Evolutionary conservation across 2,329 filamentous ascomycete species (phyloP), one percentile per base, ranked within the genome.

Genomic region (Fusarium sp.): DNA sequence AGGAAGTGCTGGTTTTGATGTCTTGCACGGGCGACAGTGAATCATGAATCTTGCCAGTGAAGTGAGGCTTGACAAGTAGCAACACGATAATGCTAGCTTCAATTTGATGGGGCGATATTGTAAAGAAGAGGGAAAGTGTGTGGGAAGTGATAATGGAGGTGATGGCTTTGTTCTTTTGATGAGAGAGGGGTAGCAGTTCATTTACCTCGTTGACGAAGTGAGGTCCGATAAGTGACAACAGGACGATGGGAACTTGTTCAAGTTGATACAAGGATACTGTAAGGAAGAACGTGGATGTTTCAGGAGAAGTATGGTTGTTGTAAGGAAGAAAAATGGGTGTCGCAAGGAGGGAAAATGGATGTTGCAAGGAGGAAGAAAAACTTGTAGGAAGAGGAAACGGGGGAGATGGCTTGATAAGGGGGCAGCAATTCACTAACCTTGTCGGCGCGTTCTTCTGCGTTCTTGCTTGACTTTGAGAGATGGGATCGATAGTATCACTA

Each of bases 351-450:
- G 17, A 3, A 11, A 6, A 24, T 14, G n/a, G 48, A 52, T 41
- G 31, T 31, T 14, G 17, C 8, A 26, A 39, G 11, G 42, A 18
- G 12, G 24, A 24, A 20, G 42, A 28, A 13, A 17, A n/a, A 18
- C 5, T 18, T 33, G n/a, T 28, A 22, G 35, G 18, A 38, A 17
- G 35, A 55, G 51, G 35, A 39, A 38, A 54, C 20, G 51, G 35
- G 17, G 31, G n/a, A 13, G 33, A 7, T 39, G 14, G 26, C 3
- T 55, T 41, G 14, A 41, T 42, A 13, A 41, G 11, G 35, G 24
- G 24, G 15, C 14, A 42, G 15, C 36, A n/a, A n/a, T 55, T 36
- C 49, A 45, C 31, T 59, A 49, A 72, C 71, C 67, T 74, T 60
- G 28, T 31, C 13, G 62, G 33, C 39, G 28, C n/a, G 26, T 9